Percentiles rank a stretch among this genome's conserved stretches.
Conservation (phyloP, 495 filamentous ascomycete species). For the Lophiotrema nucula region DNA sequence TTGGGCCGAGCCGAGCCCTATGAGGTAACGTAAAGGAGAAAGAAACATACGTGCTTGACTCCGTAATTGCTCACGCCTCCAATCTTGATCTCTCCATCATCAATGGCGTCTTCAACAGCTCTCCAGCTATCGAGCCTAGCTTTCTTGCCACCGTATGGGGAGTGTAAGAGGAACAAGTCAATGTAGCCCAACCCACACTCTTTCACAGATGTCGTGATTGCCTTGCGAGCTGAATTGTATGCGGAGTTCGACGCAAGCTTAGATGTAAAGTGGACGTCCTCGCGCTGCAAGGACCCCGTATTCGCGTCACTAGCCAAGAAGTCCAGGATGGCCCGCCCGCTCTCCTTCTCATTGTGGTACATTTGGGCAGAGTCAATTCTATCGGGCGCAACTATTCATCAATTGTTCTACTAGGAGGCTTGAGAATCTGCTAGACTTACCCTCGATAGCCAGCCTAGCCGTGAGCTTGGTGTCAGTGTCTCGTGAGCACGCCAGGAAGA, state of each 20-base stretch:
- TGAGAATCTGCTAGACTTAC: conserved; percentile 20
- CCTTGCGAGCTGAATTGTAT: conserved; percentile 56
- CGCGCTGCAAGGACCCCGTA: conserved; percentile 48
- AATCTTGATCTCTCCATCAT: conserved; percentile 57
- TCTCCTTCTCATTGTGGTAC: conserved; percentile 63
- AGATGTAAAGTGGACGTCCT: conserved; percentile 66
- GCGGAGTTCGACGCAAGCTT: conserved; percentile 60
- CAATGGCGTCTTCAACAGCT: conserved; percentile 64
- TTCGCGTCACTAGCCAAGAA: conserved; percentile 49
- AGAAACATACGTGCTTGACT: conserved; percentile 56
- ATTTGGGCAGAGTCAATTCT: conserved; percentile 63
- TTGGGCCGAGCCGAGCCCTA: neutral
- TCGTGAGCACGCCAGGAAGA: conserved; percentile 41
- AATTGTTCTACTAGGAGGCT: conserved; percentile 4
- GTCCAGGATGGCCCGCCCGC: conserved; percentile 55
- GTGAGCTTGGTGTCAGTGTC: conserved; percentile 11
- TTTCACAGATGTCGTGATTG: conserved; percentile 56
- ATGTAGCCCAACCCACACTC: conserved; percentile 62
- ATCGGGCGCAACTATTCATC: neutral
- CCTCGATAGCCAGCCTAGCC: conserved; percentile 37
- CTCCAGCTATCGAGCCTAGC: conserved; percentile 62
- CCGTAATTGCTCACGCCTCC: conserved; percentile 70
- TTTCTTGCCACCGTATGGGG: conserved; percentile 60
- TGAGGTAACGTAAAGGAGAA: neutral
- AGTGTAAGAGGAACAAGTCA: conserved; percentile 69